Base-by-base conservation (phyloP, 495 filamentous ascomycete species). In the Neurospora pannonica region DNA sequence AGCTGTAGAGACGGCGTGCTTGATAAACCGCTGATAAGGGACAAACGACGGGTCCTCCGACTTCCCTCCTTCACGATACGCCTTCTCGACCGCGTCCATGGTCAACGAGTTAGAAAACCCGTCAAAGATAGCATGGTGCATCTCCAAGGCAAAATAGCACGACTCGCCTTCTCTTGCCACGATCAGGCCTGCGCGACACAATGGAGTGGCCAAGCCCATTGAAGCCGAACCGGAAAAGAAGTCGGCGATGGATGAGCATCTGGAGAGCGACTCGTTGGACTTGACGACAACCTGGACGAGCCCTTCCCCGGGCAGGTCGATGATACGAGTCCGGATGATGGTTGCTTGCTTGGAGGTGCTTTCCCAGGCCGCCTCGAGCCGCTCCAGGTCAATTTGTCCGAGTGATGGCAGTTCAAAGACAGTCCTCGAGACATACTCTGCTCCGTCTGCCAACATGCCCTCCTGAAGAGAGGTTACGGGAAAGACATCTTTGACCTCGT, bases 301-400 rank as follows among this genome's bases (percentile, higher is more conserved):
- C 0, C 76, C 76, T 0, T 60, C 48, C 0, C 38, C 54, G 13
- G 70, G 73, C 1, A 71, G 70, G 28, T 82, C 77, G 13, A 88
- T 82, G 76, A 94, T 94, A 4, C 88, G 86, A 10, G 91, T 94
- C 42, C 92, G 86, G 6, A 94, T 86, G 74, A 92, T 91, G 62
- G 19, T 0, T 43, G 42, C 42, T 43, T 43, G 42, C 19, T 43
- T 9, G 2, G 42, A 1, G 24, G 89, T 87, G 7, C 76, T 78
- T 71, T 85, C 76, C 88, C 88, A 90, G 19, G 88, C 85, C 5
- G 74, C 73, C 73, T 82, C 79, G 77, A 90, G 85, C 19, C 75
- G 80, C 7, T 77, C 73, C 28, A 85, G 17, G 73, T 89, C 84
- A 9, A 87, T 74, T 6, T 77, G 21, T 2, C 76, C 38, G 3